A percentile compares a stretch with the other conserved stretches of the same genome.
Conservation (phyloP, 164 flowering plant species). For the Taxillus chinensis region DNA sequence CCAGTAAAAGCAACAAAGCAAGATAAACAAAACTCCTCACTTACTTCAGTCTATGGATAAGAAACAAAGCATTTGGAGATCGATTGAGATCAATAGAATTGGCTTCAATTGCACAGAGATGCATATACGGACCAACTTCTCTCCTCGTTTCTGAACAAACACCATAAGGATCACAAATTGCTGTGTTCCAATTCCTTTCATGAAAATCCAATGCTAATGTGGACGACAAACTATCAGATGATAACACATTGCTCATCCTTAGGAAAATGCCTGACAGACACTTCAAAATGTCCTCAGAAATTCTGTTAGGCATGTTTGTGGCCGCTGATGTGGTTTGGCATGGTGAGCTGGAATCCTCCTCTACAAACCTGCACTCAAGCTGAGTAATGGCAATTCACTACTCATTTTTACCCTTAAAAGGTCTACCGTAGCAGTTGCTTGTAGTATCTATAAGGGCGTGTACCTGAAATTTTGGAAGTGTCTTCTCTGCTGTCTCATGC, state of each 20-base stretch:
- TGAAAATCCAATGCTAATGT: conserved; percentile 8
- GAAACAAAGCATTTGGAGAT: conserved; percentile 22
- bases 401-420: neutral
- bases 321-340: conserved; percentile 19
- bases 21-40: neutral
- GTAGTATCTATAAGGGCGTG: neutral
- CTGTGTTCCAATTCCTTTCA: conserved; percentile 11
- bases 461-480: conserved; percentile 25
- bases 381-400: conserved; percentile 11
- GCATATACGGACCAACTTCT: conserved; percentile 21
- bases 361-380: conserved; percentile 30
- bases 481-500: conserved; percentile 11
- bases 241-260: conserved; percentile 30
- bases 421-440: neutral
- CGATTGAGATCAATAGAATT: conserved; percentile 22
- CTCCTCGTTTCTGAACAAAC: conserved; percentile 9
- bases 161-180: conserved; percentile 31
- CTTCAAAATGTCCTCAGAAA: conserved; percentile 48
- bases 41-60: conserved; percentile 33
- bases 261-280: conserved; percentile 39
- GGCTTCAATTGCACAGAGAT: conserved; percentile 22
- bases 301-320: conserved; percentile 31
- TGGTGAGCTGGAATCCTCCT: conserved; percentile 21
- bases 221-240: conserved; percentile 9
- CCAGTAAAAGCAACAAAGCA: neutral